A percentile compares a stretch with the other conserved stretches of the same genome.
Conservation (phyloP, 257 asterid species). For the Solanum gandarillasii region DNA sequence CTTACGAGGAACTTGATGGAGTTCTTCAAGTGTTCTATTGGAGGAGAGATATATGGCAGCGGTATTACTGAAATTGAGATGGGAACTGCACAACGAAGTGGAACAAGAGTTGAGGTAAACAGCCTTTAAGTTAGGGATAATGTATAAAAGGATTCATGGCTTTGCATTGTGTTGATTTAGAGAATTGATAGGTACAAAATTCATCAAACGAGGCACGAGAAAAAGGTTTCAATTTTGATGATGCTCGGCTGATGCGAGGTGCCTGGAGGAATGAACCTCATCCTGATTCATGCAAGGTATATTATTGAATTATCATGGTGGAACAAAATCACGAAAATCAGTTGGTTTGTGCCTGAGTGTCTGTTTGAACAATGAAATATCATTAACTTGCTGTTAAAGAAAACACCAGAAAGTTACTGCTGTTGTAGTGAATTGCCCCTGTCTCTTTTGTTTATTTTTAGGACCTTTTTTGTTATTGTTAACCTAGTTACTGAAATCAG, state of each 20-base stretch:
- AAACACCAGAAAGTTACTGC: background rate
- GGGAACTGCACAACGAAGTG: slow-evolving; percentile 79
- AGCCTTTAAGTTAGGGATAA: background rate
- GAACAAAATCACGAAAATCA: background rate
- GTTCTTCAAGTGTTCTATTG: slow-evolving; percentile 95
- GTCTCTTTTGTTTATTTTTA: background rate
- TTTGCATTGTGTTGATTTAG: slow-evolving; percentile 4
- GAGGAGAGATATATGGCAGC: slow-evolving; percentile 88
- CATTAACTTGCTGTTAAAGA: background rate
- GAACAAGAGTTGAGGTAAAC: slow-evolving; percentile 63
- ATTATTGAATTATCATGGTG: slow-evolving; percentile 7
- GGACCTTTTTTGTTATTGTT: background rate
- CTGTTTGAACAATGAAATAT: background rate
- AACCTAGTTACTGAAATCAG: background rate
- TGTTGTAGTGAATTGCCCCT: background rate
- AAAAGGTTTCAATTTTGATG: slow-evolving; percentile 94
- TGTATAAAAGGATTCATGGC: background rate
- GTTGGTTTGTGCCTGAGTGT: background rate
- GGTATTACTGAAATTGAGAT: slow-evolving; percentile 96
- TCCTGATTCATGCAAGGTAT: slow-evolving; percentile 90
- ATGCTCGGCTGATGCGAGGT: slow-evolving; percentile 85
- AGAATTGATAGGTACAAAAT: slow-evolving; percentile 44
- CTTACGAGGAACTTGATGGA: slow-evolving; percentile 97
- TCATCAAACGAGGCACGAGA: slow-evolving; percentile 53
- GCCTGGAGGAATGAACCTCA: slow-evolving; percentile 96